Evolutionary conservation across 2,329 filamentous ascomycete genomes (phyloP), one percentile per base, ranked within the genome.

Genomic region (Aspergillus sp.): DNA sequence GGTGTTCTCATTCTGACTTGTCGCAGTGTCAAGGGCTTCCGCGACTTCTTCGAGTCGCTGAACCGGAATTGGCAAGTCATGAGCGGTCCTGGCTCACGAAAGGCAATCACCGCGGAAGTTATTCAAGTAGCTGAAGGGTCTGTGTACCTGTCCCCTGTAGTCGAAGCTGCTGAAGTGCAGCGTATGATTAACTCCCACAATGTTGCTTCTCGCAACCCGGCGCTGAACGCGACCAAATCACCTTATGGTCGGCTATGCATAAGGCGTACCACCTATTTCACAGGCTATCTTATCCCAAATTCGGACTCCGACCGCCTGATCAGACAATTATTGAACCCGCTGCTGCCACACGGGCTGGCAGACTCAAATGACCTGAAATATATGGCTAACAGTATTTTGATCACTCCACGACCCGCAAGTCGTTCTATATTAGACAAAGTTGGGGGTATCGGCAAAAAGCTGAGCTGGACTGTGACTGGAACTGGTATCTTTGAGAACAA

Each of bases 131-230:
- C 86, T 3, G 92, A 97, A 70, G 82, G 85, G 57, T 85, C 86
- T 26, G 89, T 85, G 5, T 85, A 81, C 49, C 83, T 97, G 34
- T 87, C 95, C 63, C 91, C 92, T 1, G 83, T 92, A 34, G 80
- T 84, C 17, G 93, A 97, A 76, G 84, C 93, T 36, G 87, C 89
- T 15, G 89, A 93, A 71, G 85, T 98, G 13, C 93, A 97, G 75
- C 87, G 89, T 64, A 88, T 97, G 80, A 88, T 98, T 76, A 93
- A 96, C 70, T 81, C 84, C 18, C 93, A 98, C 79, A 99, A 98
- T 71, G 56, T 67, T 20, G 59, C 66, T 15, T 58, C 68, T 22
- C 72, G 67, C 42, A 67, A 71, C 55, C 65, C 71, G 17, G 63
- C 63, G 4, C 63, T 68, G 17, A 76, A 74, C 51, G 62, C 64